Percentiles rank a stretch among this genome's conserved stretches.
Conservation (phyloP, 148 eudicot species). For the Mesembryanthemum crystallinum region DNA sequence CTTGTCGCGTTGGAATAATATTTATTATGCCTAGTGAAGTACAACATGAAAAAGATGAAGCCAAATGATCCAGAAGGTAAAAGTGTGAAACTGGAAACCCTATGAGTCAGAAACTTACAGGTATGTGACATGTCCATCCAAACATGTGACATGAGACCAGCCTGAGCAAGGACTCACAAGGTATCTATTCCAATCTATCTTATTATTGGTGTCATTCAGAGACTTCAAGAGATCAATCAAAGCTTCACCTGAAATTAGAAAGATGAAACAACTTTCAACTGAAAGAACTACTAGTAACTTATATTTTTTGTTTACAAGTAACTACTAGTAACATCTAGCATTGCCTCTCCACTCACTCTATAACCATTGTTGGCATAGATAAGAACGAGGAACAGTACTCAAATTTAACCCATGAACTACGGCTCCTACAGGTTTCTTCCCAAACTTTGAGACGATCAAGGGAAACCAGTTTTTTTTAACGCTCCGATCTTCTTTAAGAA, state of each 20-base stretch:
- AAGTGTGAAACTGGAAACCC: background rate
- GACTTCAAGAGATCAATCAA: slow-evolving; percentile 49
- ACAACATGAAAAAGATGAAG: background rate
- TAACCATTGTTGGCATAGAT: background rate
- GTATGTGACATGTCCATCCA: slow-evolving; percentile 60
- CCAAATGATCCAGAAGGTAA: background rate
- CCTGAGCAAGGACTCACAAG: slow-evolving; percentile 82
- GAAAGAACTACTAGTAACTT: background rate
- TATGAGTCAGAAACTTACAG: slow-evolving; percentile 48
- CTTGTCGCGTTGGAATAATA: background rate
- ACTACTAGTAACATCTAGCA: no score
- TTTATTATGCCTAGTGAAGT: slow-evolving; percentile 1
- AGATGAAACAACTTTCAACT: slow-evolving; percentile 11
- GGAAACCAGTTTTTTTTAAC: background rate
- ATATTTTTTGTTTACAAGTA: no score
- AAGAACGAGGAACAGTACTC: background rate
- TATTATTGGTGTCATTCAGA: slow-evolving; percentile 56
- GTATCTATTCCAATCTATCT: slow-evolving; percentile 56
- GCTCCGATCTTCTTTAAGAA: background rate
- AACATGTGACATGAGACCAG: slow-evolving; percentile 87
- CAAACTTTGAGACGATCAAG: background rate
- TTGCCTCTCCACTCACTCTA: background rate
- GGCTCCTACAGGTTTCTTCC: background rate
- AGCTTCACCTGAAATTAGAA: slow-evolving; percentile 62
- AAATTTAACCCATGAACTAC: background rate